Base-by-base conservation (phyloP, 2,329 filamentous ascomycete species). In the Exophiala calicioides region DNA sequence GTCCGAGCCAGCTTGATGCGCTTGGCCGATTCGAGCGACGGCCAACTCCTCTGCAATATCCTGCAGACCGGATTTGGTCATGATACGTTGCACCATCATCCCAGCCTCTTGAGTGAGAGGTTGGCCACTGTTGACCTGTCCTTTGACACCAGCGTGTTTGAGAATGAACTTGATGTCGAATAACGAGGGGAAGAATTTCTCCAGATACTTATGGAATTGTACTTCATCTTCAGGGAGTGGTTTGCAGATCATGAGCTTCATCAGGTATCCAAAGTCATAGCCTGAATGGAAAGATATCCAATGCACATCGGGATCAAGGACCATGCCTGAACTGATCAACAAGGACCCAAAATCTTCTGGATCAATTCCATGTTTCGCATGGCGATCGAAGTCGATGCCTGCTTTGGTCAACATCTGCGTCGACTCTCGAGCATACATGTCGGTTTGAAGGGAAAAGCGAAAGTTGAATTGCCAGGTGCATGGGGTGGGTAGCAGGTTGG, bases 391-490 rank as follows among this genome's bases (percentile, higher is more conserved):
- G 66, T 97, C 89, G 52, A 96, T 90, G n/a, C 93, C 93, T 2
- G 89, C 88, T 61, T 88, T 85, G 59, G 89, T 85, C 15, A 97
- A 79, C 59, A 95, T 89, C 56, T 93, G 86, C 58, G 96, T 96
- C 12, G 90, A 96, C 47, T 90, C 86, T 65, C 95, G 86, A 55
- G 94, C 93, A 71, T 94, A 97, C 93, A 98, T 98, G 70, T 98
- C 93, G 29, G 91, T 83, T 58, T 93, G 87, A 7, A 96, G 77
- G 1, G 89, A 93, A 68, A 97, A 98, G 60, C 90, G 86, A 71
- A 98, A 98, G 75, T 98, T 97, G 78, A 98, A 98, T 60, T 96
- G 91, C 93, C 93, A 98, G 13, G 91, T 94, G 64, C 87, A 94
- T 12, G 88, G 91, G 49, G 89, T 83, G 37, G 80, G 77, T 36